A percentile compares a stretch with the other conserved stretches of the same genome.
Evolutionary conservation across 768 basidiomycete genomes (phyloP).

Genomic region (Fomitopsis pulvina): DNA sequence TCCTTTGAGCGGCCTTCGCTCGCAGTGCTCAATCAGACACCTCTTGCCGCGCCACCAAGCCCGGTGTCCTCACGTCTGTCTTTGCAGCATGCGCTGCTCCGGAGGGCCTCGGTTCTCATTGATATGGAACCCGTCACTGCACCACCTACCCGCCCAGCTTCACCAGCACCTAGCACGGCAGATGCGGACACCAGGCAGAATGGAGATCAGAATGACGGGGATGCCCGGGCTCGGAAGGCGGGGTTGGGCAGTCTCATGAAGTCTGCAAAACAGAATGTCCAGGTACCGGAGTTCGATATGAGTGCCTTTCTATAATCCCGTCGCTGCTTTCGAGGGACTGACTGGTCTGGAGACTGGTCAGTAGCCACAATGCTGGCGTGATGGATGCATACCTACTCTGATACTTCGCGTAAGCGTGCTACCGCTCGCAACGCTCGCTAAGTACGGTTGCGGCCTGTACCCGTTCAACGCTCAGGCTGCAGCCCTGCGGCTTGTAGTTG

Average conservation of each 20-base stretch:
- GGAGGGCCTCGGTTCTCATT: conserved; percentile 73
- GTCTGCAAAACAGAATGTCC: conserved; percentile 82
- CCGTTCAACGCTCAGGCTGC: too few relatives aligned
- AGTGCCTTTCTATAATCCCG: conserved; percentile 43
- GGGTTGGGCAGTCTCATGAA: conserved; percentile 83
- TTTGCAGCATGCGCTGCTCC: conserved; percentile 46
- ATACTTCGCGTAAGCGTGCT: too few relatives aligned
- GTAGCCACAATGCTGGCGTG: too few relatives aligned
- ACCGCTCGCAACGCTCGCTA: too few relatives aligned
- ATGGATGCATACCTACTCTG: too few relatives aligned
- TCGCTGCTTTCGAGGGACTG: neutral
- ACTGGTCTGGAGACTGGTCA: too few relatives aligned
- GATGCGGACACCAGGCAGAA: conserved; percentile 21
- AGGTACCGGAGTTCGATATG: conserved; percentile 88
- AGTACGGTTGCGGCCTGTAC: too few relatives aligned
- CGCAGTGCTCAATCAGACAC: conserved; percentile 18
- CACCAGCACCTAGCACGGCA: conserved; percentile 32
- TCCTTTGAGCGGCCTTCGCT: conserved; percentile 78
- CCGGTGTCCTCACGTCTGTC: conserved; percentile 42
- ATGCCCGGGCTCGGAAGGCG: conserved; percentile 58
- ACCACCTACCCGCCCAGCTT: conserved; percentile 49
- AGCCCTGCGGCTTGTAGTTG: too few relatives aligned
- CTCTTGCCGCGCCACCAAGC: conserved; percentile 30
- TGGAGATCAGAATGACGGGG: conserved; percentile 47
- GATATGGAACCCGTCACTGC: conserved; percentile 77